Evolutionary conservation across 345 rosid genomes (phyloP), one percentile per base, ranked within the genome.

Genomic region (Alliaria petiolata): DNA sequence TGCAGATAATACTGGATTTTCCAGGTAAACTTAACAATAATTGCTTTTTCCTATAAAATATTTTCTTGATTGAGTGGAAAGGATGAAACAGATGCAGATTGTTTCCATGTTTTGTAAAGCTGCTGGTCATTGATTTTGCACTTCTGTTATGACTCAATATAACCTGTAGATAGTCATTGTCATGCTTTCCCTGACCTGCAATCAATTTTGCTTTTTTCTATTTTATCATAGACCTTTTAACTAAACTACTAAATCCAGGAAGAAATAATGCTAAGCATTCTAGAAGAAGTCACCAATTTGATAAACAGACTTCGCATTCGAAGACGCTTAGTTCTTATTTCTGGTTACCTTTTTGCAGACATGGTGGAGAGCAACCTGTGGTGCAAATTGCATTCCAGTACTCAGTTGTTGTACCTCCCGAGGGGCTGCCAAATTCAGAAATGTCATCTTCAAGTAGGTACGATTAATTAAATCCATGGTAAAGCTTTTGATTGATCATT

Each of bases 301-400:
- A 15, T 71, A 51, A 51, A 9, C 19, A 25, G 15, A 50, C 35
- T 3, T 39, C 26, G 1, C 61, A 62, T 9, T 62, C 47, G 14
- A 51, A 54, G 19, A 54, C 44, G 40, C 68, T 54, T 45, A 72
- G 43, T 45, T 62, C 11, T 70, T 6, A 49, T 69, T 26, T 13
- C 33, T 54, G 19, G 12, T 40, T 38, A 50, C 65, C 59, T 70
- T 70, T 75, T 76, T 47, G 31, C 86, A 95, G 99, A 62, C 87
- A 88, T 78, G 35, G 87, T 12, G 79, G 89, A 34, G 98, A 95
- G 70, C 95, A 87, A 76, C 99, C 98, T 3, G 86, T 85, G 44
- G 71, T 95, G 72, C 99, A 95, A 81, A 89, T 91, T 72, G 99
- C 97, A 40, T 95, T 95, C 82, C 97, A 90, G 73, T 95, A 95